These are phyloP conservation scores for Lachancea sp. DNA, from an alignment of 805 yeast species.

Conservation along the genomic window DNA sequence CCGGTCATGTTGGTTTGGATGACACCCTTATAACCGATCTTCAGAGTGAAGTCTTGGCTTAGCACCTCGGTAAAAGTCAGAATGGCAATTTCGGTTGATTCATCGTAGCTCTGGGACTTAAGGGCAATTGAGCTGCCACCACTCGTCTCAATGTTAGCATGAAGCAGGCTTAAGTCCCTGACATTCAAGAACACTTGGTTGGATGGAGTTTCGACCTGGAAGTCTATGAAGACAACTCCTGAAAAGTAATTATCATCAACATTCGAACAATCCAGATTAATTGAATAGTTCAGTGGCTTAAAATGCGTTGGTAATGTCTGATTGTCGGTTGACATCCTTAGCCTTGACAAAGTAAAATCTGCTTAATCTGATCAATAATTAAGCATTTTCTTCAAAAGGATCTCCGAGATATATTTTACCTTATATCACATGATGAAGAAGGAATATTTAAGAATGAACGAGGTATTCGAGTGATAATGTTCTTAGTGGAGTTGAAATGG, in stretches of 20 bases:
- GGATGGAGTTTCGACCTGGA: conserved; percentile 40
- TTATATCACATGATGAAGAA: no score
- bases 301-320: conserved; percentile 40
- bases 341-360: neutral
- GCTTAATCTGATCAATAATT: no score
- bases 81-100: conserved; percentile 46
- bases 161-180: conserved; percentile 37
- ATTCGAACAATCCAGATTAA: conserved; percentile 47
- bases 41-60: conserved; percentile 40
- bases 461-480: no score
- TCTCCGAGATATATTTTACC: no score
- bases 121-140: neutral
- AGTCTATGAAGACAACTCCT: conserved; percentile 44
- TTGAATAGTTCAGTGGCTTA: conserved; percentile 53
- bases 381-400: no score
- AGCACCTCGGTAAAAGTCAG: conserved; percentile 40
- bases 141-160: conserved; percentile 25
- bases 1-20: conserved; percentile 70
- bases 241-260: conserved; percentile 38
- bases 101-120: conserved; percentile 21
- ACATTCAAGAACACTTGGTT: conserved; percentile 44
- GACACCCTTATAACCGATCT: conserved; percentile 47
- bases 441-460: no score
- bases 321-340: conserved; percentile 2
- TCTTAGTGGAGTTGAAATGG: no score